Evolutionary conservation across 768 basidiomycete species (phyloP), one percentile per base, ranked within the genome.

Genomic region (Crassisporium funariophilum): DNA sequence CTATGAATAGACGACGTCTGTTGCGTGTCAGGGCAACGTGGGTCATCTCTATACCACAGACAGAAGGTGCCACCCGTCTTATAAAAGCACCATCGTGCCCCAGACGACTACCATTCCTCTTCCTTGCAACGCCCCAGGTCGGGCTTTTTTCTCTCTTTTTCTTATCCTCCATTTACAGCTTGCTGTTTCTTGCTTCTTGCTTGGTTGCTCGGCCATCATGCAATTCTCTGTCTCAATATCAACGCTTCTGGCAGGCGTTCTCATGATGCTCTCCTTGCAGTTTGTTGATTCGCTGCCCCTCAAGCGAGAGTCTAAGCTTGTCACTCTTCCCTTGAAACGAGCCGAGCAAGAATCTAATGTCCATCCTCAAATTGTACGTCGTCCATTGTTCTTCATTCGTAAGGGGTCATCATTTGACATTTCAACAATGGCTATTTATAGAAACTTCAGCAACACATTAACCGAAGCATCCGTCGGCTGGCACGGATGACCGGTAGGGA

Each of bases 371-470:
- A 67, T 75, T 34, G 58, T 59, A 36, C 16, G 58, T 44, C 24
- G 5, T 38, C 13, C 12, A 19, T 27, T 4, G 27, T 23, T 20
- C 8, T 10, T 39, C 24, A 6, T 15, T 41, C 13, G 11, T 3
- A 29, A 31, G 29, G 10, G 29, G 10, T 5, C 31, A 22, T 12
- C 37, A 9, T 42, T 25, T 38, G 12, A 21, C 19, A 29, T 11
- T 19, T 40, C 17, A 37, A 23, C 29, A 31, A 31, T n/a, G n/a
- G n/a, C n/a, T 23, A 42, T 24, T 44, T 25, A 2, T 27, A 29
- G n/a, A 57, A 91, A 88, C 63, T 76, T 35, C 65, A 83, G 24
- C 86, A 89, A 63, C 75, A 83, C 56, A 77, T 86, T 51, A 90
- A 88, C 64, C 82, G 80, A 40, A 73, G 76, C 42, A 67, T 78